Evolutionary conservation across 2,329 filamentous ascomycete genomes (phyloP), one percentile per base, ranked within the genome.

Genomic region (Fusarium nematophilum): DNA sequence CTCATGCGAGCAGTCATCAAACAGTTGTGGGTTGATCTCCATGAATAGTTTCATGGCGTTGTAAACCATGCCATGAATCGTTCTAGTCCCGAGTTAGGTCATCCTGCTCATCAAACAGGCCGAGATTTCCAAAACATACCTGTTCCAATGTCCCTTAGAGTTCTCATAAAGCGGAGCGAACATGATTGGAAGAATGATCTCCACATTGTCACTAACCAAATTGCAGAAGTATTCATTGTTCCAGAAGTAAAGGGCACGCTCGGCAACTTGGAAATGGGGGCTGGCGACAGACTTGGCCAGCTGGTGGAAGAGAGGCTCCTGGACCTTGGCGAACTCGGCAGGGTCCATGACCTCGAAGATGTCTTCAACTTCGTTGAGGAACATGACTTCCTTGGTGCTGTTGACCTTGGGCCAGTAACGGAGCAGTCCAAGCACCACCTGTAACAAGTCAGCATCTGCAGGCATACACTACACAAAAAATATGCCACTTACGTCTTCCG

Each of bases 151-250:
- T 9, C 94, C 94, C 80, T 99, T 99, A 5, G 94, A 98, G 75
- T 99, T 99, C 77, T 99, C 95, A 70, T 97, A 99, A 25, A 99
- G 83, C 3, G 95, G 94, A 21, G 94, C 93, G 78, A 99, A 99
- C 95, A 99, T 99, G 73, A 99, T 99, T 4, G 95, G 95, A 37
- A 99, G 83, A 69, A 99, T 99, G 39, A 97, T 94, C 72, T 98
- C 94, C 50, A 99, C 95, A 70, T 99, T 99, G 78, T 99, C 95
- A 80, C 93, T 97, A 66, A 99, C 95, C 55, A 99, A 83, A 73
- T 98, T 99, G 83, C 95, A 99, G 79, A 99, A 99, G 76, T 99
- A 99, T 76, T 99, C 95, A 73, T 99, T 99, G 83, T 99, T 99
- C 95, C 95, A 99, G 81, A 99, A 99, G 79, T 99, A 99, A 23